Evolutionary conservation across 306 rosid species (phyloP), one percentile per base, ranked within the genome.

Genomic region (Sesbania bispinosa): DNA sequence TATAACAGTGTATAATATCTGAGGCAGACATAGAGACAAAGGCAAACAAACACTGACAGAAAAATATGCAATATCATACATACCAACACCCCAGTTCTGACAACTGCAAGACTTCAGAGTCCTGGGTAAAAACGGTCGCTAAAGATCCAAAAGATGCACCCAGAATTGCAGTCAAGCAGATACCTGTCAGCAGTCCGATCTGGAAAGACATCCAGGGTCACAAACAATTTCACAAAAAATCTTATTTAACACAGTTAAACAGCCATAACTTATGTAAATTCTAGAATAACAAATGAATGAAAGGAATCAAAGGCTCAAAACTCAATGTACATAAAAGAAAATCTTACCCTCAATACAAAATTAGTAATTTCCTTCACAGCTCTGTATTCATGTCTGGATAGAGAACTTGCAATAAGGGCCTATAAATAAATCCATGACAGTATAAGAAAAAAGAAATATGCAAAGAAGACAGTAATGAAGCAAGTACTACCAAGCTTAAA

Each of bases 351-450:
- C 57, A 94, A 71, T 42, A 82, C 80, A 61, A 83, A 85, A 77
- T 74, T 65, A 29, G 96, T 71, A 63, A 88, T 57, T 73, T 94
- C 96, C 84, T 86, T 94, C 58, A 89, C 96, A 67, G 26, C 65
- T 77, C 79, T 79, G 85, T 94, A 86, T 71, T 94, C 96, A 39
- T 83, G 86, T 87, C 89, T 86, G 26, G 99, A 94, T 51, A 83
- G 23, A 81, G 84, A 89, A 82, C 96, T 91, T 53, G 99, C 99
- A 69, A 88, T 74, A 75, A 91, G 65, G 55, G 99, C 96, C 99
- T 94, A 83, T 60, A 77, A 66, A 83, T 20, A 36, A 30, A 57
- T 65, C 39, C 6, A 63, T 30, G 71, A 14, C 52, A 38, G 64
- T 18, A 36, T 54, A 81, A 84, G 85, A 38, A 20, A 41, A 67